Conservation (phyloP, 1,284 basidiomycete species). For the Acaromyces ingoldii region DNA sequence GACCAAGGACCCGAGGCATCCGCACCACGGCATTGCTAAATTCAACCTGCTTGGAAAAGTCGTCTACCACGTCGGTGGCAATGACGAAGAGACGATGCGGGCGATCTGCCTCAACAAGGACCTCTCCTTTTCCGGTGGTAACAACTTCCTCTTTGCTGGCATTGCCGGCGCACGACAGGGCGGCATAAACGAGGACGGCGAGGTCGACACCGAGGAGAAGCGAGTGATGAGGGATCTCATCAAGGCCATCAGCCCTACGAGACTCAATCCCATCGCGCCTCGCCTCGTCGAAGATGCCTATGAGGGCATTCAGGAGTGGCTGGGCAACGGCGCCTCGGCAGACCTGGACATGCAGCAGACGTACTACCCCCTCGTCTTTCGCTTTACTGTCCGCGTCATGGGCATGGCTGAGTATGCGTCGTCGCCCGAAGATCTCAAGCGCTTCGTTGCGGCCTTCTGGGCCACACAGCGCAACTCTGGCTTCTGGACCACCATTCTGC, state of each 20-base stretch:
- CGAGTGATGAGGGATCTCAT: conserved; percentile 20
- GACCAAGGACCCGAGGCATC: conserved; percentile 12
- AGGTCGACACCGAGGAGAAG: conserved; percentile 30
- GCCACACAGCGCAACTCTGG: conserved; percentile 12
- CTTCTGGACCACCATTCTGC: conserved; percentile 14
- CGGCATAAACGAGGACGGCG: conserved; percentile 15
- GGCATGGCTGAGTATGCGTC: conserved; percentile 18
- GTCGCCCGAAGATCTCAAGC: neutral
- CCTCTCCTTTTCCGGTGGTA: conserved; percentile 13
- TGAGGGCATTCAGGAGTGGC: conserved; percentile 9
- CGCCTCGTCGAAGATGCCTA: conserved; percentile 7
- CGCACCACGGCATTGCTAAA: conserved; percentile 15
- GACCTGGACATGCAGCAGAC: conserved; percentile 10
- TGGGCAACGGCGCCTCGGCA: neutral
- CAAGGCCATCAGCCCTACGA: conserved; percentile 11
- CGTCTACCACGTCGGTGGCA: conserved; percentile 14
- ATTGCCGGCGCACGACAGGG: conserved; percentile 15
- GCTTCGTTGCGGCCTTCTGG: conserved; percentile 12
- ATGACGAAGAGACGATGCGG: conserved; percentile 6
- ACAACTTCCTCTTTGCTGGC: conserved; percentile 16
- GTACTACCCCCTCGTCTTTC: conserved; percentile 17
- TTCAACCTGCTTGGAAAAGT: conserved; percentile 16
- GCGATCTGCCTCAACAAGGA: conserved; percentile 8
- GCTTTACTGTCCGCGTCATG: conserved; percentile 14
- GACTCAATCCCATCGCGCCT: conserved; percentile 7